A percentile compares a stretch with the other conserved stretches of the same genome.
Conservation (phyloP, 2,329 filamentous ascomycete species). For the Fusarium sp. region DNA sequence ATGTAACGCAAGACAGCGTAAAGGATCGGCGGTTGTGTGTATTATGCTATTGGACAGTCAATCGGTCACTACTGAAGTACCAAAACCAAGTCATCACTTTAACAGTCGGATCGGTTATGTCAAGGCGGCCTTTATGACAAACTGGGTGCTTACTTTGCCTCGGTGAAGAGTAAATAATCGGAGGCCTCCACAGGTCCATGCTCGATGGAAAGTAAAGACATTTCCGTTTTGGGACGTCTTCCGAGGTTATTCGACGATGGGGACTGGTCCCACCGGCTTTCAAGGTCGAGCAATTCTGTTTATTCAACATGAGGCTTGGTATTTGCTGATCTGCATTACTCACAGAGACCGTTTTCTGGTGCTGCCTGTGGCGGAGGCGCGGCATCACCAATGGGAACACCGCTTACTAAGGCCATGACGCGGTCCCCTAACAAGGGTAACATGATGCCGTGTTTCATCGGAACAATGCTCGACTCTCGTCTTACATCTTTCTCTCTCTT, state of each 20-base stretch:
- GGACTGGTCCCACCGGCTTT: too few relatives aligned
- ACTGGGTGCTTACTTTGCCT: too few relatives aligned
- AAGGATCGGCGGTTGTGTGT: background rate
- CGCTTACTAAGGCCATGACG: conserved; percentile 43
- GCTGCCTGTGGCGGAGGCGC: conserved; percentile 24
- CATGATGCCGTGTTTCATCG: conserved; percentile 31
- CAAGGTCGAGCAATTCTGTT: too few relatives aligned
- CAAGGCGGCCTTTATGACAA: too few relatives aligned
- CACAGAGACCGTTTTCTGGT: background rate
- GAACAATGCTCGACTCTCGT: conserved; percentile 4
- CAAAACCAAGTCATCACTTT: too few relatives aligned
- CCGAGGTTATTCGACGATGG: too few relatives aligned
- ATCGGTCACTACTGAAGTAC: background rate
- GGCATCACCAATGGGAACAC: conserved; percentile 10
- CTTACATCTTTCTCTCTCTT: conserved; percentile 1
- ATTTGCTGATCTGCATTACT: background rate
- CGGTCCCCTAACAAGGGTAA: conserved; percentile 33
- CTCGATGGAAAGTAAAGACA: background rate
- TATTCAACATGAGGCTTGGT: too few relatives aligned
- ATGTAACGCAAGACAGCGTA: background rate
- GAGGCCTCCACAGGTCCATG: background rate
- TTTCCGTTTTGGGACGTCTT: too few relatives aligned
- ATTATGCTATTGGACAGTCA: conserved; percentile 2
- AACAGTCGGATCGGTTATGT: too few relatives aligned
- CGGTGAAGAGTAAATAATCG: too few relatives aligned